These are phyloP conservation scores for Chenopodium berlandieri DNA, from an alignment of 148 eudicot genomes.

Conservation along the genomic window DNA sequence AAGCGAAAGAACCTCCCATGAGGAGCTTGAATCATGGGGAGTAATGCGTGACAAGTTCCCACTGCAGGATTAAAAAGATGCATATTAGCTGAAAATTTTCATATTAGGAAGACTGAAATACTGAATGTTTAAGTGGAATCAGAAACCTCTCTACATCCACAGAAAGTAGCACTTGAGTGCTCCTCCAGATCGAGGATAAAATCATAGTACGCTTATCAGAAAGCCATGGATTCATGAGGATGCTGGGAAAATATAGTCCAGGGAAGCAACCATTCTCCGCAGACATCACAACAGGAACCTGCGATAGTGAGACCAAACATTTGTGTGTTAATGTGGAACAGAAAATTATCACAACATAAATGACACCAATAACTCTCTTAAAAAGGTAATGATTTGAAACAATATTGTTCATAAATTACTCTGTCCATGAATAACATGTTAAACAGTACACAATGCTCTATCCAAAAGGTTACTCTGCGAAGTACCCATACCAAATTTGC, in stretches of 20 bases:
- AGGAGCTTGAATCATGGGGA: constrained; percentile 49
- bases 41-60: constrained; percentile 64
- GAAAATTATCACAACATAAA: not conserved
- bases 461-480: not conserved
- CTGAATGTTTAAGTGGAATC: not conserved
- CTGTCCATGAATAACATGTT: no score
- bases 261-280: constrained; percentile 77
- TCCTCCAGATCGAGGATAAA: constrained; percentile 76
- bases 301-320: constrained; percentile 18
- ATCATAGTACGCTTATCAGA: constrained; percentile 78
- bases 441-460: not conserved
- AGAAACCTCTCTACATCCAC: constrained; percentile 65
- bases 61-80: constrained; percentile 35
- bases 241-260: constrained; percentile 62
- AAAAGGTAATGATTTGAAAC: no score
- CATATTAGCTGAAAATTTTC: not conserved
- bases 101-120: not conserved
- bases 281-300: constrained; percentile 91
- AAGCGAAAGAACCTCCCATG: constrained; percentile 72
- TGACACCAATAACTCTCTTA: no score
- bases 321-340: not conserved
- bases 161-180: constrained; percentile 68
- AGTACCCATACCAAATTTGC: no score
- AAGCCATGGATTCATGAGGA: constrained; percentile 77
- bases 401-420: no score